Evolutionary conservation across 352 stramenopile species (phyloP), one percentile per base, ranked within the genome.

Genomic region (Phytophthora colocasiae): DNA sequence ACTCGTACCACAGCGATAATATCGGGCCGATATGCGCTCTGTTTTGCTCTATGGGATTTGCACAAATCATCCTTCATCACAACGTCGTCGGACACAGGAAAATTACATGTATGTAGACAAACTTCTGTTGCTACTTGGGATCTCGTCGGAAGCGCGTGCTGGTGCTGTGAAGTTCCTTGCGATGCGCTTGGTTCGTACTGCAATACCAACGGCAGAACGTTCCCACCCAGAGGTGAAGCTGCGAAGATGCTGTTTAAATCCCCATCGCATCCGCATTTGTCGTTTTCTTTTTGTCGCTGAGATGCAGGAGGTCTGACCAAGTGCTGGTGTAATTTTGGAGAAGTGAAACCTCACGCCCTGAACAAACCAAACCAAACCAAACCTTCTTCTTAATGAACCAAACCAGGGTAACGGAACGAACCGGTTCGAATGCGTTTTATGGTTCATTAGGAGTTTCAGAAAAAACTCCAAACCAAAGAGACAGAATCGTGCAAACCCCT

Each of bases 181-280:
- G 38, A 58, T 49, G 36, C 47, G 50, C 11, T 27, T 15, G 45
- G 15, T 39, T 11, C 24, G 52, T 50, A 49, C n/a, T 6, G 19
- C 40, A 43, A 19, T 15, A 22, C 31, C 26, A 19, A 4, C 55
- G 59, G 47, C 26, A 49, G 62, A 70, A 66, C 46, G 39, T 70
- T 70, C 47, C 24, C 14, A 31, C 8, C 14, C 17, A n/a, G 8
- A 26, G 19, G 14, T 19, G 9, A 58, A 53, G 34, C 36, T 69
- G 60, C 44, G 51, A 67, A 62, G 26, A 15, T 27, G 60, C 26
- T 44, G 32, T 52, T 36, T 14, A 36, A 17, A 36, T 14, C 32
- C 15, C 12, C 14, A 53, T 69, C 61, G 36, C 53, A 64, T 46
- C 34, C 41, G 11, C 22, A 44, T 2, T 36, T 38, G 29, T 60